Evolutionary conservation across 495 filamentous ascomycete genomes (phyloP).

Genomic region (Aspergillus egyptiacus): DNA sequence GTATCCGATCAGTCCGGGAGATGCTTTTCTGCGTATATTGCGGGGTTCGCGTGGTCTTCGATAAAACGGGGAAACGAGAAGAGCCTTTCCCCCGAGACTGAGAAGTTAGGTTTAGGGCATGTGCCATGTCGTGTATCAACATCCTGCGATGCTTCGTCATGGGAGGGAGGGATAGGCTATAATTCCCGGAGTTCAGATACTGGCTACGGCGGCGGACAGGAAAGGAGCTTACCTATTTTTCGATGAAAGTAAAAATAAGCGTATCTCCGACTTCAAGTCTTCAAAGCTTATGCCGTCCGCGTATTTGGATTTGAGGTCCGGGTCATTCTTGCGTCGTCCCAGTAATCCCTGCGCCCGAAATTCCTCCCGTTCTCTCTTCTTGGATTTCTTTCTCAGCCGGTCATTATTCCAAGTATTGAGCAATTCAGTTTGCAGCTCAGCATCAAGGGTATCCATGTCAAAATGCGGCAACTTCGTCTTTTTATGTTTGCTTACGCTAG

Average conservation of each 20-base stretch:
- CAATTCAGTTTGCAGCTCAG: conserved; percentile 62
- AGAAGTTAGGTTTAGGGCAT: conserved; percentile 67
- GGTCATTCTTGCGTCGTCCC: conserved; percentile 55
- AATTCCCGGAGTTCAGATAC: background rate
- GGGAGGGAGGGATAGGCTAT: conserved; percentile 71
- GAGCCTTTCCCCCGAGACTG: conserved; percentile 71
- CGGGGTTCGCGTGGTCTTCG: conserved; percentile 61
- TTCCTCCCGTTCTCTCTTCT: conserved; percentile 74
- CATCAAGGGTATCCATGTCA: conserved; percentile 61
- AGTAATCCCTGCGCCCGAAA: conserved; percentile 74
- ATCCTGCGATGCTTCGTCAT: conserved; percentile 75
- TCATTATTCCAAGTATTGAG: conserved; percentile 65
- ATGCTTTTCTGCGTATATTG: conserved; percentile 44
- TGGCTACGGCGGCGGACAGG: background rate
- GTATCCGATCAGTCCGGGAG: conserved; percentile 29
- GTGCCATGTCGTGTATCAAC: conserved; percentile 67
- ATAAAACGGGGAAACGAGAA: conserved; percentile 70
- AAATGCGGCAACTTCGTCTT: conserved; percentile 47
- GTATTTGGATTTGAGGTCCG: conserved; percentile 69
- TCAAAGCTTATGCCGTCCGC: conserved; percentile 60
- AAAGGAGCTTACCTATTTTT: conserved; percentile 52
- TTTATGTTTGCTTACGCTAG: conserved; percentile 47
- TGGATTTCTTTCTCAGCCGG: conserved; percentile 69
- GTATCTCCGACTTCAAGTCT: conserved; percentile 67
- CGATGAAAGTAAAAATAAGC: conserved; percentile 58